Base-by-base conservation (phyloP, 805 yeast genomes). In the Saturnispora galanensis region DNA sequence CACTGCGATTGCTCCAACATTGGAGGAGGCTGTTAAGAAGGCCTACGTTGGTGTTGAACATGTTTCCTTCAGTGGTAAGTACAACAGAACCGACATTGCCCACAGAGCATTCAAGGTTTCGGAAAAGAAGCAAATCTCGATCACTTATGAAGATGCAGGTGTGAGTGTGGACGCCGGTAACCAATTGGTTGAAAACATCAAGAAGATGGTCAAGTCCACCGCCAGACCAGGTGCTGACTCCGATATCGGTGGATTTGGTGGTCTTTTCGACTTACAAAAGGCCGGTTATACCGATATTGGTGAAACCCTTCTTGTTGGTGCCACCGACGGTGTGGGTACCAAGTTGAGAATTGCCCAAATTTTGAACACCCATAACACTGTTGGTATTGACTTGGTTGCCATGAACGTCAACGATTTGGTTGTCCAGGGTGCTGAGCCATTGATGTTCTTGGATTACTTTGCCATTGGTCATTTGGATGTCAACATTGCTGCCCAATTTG, bases 241-340 rank as follows among this genome's bases (percentile, higher is more conserved):
- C 12, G 96, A 88, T 55, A 93, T 93, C 56, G 99, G 99, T 60
- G 99, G 99, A 2, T 93, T 93, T 59, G 99, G 99, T 53, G 99
- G 99, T 53, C 68, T 90, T 37, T 94, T 93, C 54, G 98, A 94
- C 63, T 73, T 93, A 57, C 76, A 79, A 54, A 79, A 80, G 42
- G 95, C 95, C 38, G 97, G 97, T 6, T 93, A 81, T 66, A 62
- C 65, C 39, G 78, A 79, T 53, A 76, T 87, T 16, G 77, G 74
- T 52, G 80, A 83, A 46, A 79, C 87, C n/a, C 66, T 93, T 46
- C 70, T 93, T 47, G 97, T 93, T 35, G 96, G 93, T 48, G 97
- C 98, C 48, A 93, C 99, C 39, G 99, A 93, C 67, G 99, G 99
- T 67, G 97, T 93, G 47, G 99, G 99, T 53, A 90, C 98, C 49